phyloP scores from a whole-genome alignment of 768 basidiomycete genomes.

The Boletales sp. region DNA sequence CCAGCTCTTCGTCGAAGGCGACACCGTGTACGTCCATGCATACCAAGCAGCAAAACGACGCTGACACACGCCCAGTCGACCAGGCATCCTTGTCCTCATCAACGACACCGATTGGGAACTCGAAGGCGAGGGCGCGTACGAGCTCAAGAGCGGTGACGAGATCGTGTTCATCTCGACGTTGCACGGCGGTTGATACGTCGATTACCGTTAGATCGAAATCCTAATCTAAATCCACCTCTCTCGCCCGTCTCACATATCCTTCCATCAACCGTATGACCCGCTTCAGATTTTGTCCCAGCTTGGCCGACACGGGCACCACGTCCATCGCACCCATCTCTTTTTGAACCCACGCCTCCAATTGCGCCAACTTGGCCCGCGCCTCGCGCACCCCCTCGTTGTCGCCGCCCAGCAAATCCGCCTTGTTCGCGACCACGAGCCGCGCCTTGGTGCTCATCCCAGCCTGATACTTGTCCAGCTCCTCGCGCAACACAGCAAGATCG shows the following conservation, averaged over 20 bases:
- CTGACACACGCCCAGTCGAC: slow-evolving; percentile 56
- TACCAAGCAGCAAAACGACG: not conserved
- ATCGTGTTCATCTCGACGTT: slow-evolving; percentile 96
- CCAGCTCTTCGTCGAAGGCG: slow-evolving; percentile 86
- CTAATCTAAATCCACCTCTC: slow-evolving; percentile 6
- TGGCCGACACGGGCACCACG: slow-evolving; percentile 82
- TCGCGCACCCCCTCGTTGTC: slow-evolving; percentile 45
- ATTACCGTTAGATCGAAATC: slow-evolving; percentile 2
- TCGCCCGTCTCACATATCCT: slow-evolving; percentile 56
- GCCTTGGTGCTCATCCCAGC: slow-evolving; percentile 73
- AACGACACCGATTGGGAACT: slow-evolving; percentile 99
- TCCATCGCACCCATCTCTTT: slow-evolving; percentile 50
- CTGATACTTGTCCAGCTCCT: slow-evolving; percentile 84
- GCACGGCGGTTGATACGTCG: slow-evolving; percentile 52
- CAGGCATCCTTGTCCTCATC: slow-evolving; percentile 93
- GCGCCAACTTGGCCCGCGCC: slow-evolving; percentile 54
- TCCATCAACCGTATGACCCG: slow-evolving; percentile 68
- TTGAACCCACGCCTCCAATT: slow-evolving; percentile 55
- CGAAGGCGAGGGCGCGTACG: slow-evolving; percentile 89
- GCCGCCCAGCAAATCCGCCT: slow-evolving; percentile 75
- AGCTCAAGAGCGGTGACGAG: slow-evolving; percentile 74
- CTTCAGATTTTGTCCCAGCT: slow-evolving; percentile 77
- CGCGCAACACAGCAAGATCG: slow-evolving; percentile 65
- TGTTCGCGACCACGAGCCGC: slow-evolving; percentile 87
- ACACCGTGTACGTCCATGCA: slow-evolving; percentile 66